Evolutionary conservation across 495 filamentous ascomycete species (phyloP).

Genomic region (Daldinia bambusicola): DNA sequence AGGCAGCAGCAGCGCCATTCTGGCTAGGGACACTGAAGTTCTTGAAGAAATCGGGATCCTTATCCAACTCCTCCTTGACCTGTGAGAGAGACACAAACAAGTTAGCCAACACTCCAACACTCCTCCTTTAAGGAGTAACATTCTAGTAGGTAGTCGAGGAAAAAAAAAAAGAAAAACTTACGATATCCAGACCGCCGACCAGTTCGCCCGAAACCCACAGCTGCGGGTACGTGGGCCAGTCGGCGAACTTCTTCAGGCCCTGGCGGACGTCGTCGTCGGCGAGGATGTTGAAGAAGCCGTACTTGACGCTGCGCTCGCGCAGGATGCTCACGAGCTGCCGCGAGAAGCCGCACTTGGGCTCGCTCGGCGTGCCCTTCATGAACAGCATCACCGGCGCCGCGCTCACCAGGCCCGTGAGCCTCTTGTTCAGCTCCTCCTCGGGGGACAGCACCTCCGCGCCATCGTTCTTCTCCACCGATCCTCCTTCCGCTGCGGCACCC

Average conservation of each 20-base stretch:
- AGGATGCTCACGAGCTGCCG: slow-evolving; percentile 86
- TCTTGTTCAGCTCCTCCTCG: slow-evolving; percentile 81
- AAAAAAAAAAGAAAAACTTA: too few species aligned
- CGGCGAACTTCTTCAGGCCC: slow-evolving; percentile 92
- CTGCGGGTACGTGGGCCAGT: slow-evolving; percentile 98
- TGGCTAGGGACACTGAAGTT: slow-evolving; percentile 67
- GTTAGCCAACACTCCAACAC: slow-evolving; percentile 23
- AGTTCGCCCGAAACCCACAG: slow-evolving; percentile 84
- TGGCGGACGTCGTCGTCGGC: slow-evolving; percentile 98
- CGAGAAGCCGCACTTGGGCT: slow-evolving; percentile 95
- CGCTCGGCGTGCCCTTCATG: slow-evolving; percentile 90
- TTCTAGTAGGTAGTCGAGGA: too few species aligned
- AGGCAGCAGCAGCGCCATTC: slow-evolving; percentile 46
- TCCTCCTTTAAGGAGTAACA: too few species aligned
- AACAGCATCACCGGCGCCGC: slow-evolving; percentile 98
- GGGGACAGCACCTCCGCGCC: slow-evolving; percentile 17
- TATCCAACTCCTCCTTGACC: slow-evolving; percentile 71
- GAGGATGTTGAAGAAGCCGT: slow-evolving; percentile 98
- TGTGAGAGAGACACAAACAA: slow-evolving; percentile 33
- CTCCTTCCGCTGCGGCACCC: background rate
- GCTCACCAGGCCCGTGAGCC: slow-evolving; percentile 83
- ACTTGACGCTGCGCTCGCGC: slow-evolving; percentile 88
- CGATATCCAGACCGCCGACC: slow-evolving; percentile 95
- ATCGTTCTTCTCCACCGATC: slow-evolving; percentile 20
- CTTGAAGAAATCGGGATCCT: slow-evolving; percentile 78